phyloP scores from a whole-genome alignment of 108 stramenopile genomes.

The Cyclotella kingstonii region DNA sequence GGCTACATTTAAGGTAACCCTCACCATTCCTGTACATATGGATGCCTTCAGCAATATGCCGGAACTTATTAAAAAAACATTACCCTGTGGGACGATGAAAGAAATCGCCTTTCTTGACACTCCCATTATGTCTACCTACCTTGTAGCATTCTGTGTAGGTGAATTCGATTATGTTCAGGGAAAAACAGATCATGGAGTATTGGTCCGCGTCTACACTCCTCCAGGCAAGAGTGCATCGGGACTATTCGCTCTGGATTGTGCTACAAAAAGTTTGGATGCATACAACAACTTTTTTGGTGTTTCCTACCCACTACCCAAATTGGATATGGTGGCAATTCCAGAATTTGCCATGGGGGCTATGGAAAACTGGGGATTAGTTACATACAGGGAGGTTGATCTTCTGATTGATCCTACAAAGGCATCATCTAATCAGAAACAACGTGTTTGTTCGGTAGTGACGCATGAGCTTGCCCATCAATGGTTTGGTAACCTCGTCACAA shows the following conservation, averaged over 20 bases:
- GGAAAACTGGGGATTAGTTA: constrained; percentile 93
- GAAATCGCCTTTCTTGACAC: constrained; percentile 69
- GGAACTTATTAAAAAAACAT: constrained; percentile 60
- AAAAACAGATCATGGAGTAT: constrained; percentile 70
- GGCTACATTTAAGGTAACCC: constrained; percentile 84
- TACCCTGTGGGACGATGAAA: constrained; percentile 49
- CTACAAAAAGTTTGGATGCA: constrained; percentile 70
- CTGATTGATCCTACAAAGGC: constrained; percentile 88
- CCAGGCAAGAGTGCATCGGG: constrained; percentile 84
- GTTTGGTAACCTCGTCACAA: constrained; percentile 98
- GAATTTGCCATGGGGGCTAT: constrained; percentile 91
- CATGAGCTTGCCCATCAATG: constrained; percentile 98
- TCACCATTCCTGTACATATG: constrained; percentile 73
- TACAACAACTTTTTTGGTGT: constrained; percentile 89
- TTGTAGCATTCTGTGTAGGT: constrained; percentile 90
- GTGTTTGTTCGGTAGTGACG: constrained; percentile 94
- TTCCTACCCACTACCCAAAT: constrained; percentile 93
- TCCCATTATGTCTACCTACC: constrained; percentile 95
- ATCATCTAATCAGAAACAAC: constrained; percentile 67
- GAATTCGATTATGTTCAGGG: constrained; percentile 87
- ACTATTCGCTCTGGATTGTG: constrained; percentile 86
- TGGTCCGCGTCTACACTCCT: constrained; percentile 91
- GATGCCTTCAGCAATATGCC: constrained; percentile 96
- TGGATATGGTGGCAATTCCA: constrained; percentile 95
- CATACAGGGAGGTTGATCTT: constrained; percentile 85